A percentile compares a stretch with the other conserved stretches of the same genome.
Conservation (phyloP, 1,139 yeast genomes). For the Yamadazyma membranifaciens region DNA sequence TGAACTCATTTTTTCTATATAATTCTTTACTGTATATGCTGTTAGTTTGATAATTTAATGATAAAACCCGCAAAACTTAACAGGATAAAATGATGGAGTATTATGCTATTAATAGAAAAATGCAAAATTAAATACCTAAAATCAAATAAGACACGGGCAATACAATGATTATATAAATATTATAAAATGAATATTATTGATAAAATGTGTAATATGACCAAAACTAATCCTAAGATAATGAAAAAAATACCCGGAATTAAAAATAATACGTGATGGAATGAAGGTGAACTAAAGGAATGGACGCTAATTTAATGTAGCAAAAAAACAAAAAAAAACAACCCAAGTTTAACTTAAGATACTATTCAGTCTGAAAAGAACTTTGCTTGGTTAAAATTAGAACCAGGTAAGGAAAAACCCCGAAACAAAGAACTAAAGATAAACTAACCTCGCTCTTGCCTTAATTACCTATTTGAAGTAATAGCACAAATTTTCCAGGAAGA, state of each 20-base stretch:
- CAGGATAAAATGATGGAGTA: no score
- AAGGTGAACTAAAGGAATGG: constrained; percentile 6
- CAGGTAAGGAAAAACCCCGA: no score
- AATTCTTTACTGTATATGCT: no score
- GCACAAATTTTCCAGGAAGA: no score
- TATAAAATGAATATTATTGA: neutral
- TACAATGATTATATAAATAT: neutral
- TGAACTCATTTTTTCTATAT: constrained; percentile 12
- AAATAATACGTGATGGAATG: neutral
- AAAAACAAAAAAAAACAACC: neutral
- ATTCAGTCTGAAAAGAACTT: no score
- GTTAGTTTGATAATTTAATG: no score
- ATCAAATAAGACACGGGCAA: neutral
- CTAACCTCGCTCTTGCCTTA: no score
- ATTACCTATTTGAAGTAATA: no score
- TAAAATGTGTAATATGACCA: neutral
- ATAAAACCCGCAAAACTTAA: neutral
- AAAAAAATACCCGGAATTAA: neutral
- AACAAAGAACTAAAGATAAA: no score
- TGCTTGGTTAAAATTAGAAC: no score
- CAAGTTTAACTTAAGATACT: no score
- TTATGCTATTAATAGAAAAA: neutral
- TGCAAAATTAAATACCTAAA: neutral
- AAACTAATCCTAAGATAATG: neutral
- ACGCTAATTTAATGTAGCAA: constrained; percentile 7